A percentile compares a stretch with the other conserved stretches of the same genome.
Conservation (phyloP, 805 yeast species). For the Torulaspora quercuum region DNA sequence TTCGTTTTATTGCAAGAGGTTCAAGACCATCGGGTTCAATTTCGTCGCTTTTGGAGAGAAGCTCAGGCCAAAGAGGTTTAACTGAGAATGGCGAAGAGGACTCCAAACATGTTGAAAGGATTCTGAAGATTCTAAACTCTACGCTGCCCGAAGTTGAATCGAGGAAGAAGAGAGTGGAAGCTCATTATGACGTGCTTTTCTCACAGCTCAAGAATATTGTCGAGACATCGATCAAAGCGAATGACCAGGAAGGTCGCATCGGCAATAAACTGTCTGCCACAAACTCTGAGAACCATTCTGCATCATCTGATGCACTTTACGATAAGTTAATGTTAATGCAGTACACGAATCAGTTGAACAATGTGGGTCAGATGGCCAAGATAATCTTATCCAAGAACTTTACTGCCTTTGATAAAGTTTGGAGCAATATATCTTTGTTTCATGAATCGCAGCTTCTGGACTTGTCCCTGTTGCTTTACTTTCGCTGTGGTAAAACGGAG, state of each 20-base stretch:
- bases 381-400: slow-evolving; percentile 26
- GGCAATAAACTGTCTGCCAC: neutral
- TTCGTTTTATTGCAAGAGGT: slow-evolving; percentile 26
- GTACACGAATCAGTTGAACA: slow-evolving; percentile 18
- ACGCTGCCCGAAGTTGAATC: slow-evolving; percentile 28
- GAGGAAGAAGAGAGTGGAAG: slow-evolving; percentile 24
- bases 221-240: slow-evolving; percentile 18
- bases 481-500: slow-evolving; percentile 19
- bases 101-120: slow-evolving; percentile 25
- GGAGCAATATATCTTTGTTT: slow-evolving; percentile 22
- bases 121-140: slow-evolving; percentile 29
- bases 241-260: neutral
- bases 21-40: slow-evolving; percentile 13
- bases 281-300: slow-evolving; percentile 3
- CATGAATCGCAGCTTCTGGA: slow-evolving; percentile 15
- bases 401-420: slow-evolving; percentile 19
- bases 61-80: slow-evolving; percentile 3
- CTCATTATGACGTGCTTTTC: slow-evolving; percentile 32
- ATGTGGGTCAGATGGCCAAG: slow-evolving; percentile 17
- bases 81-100: slow-evolving; percentile 14
- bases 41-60: slow-evolving; percentile 9
- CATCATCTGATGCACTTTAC: slow-evolving; percentile 18
- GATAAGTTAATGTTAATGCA: slow-evolving; percentile 24
- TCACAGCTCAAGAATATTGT: slow-evolving; percentile 27
- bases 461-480: slow-evolving; percentile 26